phyloP scores from a whole-genome alignment of 1,139 yeast genomes.

The Diutina rugosa region DNA sequence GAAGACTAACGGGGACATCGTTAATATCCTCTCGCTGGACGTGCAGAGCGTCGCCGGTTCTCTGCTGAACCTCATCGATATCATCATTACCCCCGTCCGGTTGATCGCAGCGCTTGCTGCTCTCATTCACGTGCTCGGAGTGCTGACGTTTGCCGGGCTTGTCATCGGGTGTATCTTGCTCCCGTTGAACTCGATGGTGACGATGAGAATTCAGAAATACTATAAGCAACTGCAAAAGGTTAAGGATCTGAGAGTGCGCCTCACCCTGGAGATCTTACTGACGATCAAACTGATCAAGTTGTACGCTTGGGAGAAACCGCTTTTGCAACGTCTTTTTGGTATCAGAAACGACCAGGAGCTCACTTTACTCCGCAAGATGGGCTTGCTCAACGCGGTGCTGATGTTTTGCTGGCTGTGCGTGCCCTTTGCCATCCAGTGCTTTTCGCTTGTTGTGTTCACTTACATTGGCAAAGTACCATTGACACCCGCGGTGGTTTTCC shows the following conservation, averaged over 20 bases:
- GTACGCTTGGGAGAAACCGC: conserved; percentile 65
- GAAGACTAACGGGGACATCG: conserved; percentile 42
- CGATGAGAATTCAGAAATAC: conserved; percentile 31
- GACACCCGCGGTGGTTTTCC: conserved; percentile 1
- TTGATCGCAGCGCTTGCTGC: conserved; percentile 41
- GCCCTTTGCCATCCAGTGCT: background rate
- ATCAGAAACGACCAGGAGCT: conserved; percentile 42
- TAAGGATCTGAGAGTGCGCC: conserved; percentile 47
- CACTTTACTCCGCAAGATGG: conserved; percentile 20
- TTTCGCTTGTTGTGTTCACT: background rate
- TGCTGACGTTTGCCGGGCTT: conserved; percentile 50
- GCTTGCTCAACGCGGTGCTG: conserved; percentile 1
- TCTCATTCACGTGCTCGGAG: conserved; percentile 46
- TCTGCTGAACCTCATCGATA: conserved; percentile 36
- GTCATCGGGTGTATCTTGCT: conserved; percentile 38
- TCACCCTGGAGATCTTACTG: conserved; percentile 47
- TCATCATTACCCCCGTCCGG: conserved; percentile 50
- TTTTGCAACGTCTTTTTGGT: conserved; percentile 34
- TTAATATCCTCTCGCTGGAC: conserved; percentile 48
- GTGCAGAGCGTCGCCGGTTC: conserved; percentile 41
- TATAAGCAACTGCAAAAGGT: conserved; percentile 54
- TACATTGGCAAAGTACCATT: background rate
- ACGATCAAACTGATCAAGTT: conserved; percentile 59
- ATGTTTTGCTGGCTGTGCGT: conserved; percentile 1
- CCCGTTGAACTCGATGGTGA: conserved; percentile 42